Percentiles rank a stretch among this genome's conserved stretches.
These are phyloP conservation scores for Ceriops decandra DNA, from an alignment of 345 rosid species.

Conservation along the genomic window DNA sequence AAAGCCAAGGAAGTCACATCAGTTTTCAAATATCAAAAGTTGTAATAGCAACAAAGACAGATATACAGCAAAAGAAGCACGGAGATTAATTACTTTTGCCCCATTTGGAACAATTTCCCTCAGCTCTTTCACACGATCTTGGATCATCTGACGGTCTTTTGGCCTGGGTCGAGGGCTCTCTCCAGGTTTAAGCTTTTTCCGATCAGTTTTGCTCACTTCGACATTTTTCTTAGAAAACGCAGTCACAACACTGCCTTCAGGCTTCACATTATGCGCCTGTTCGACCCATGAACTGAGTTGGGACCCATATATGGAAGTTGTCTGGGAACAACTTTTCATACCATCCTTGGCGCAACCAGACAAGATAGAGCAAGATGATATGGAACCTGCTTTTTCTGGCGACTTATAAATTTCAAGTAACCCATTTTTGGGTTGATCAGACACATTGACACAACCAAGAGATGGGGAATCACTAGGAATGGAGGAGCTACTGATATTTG, in stretches of 20 bases:
- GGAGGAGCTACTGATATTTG: conserved; percentile 61
- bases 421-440: conserved; percentile 39
- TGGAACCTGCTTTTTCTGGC: conserved; percentile 33
- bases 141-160: conserved; percentile 98
- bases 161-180: conserved; percentile 97
- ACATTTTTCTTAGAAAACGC: conserved; percentile 65
- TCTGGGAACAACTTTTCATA: conserved; percentile 42
- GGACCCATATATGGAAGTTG: conserved; percentile 57
- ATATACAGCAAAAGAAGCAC: conserved; percentile 2
- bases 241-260: conserved; percentile 51
- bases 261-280: conserved; percentile 53
- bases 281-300: conserved; percentile 89
- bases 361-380: conserved; percentile 36
- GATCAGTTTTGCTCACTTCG: conserved; percentile 58
- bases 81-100: conserved; percentile 60
- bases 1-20: conserved; percentile 13
- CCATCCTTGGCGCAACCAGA: conserved; percentile 49
- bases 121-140: conserved; percentile 96
- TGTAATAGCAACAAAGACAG: background rate
- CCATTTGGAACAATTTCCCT: conserved; percentile 96
- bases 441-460: conserved; percentile 26
- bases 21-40: background rate
- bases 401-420: conserved; percentile 35
- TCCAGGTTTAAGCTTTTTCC: conserved; percentile 87
- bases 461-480: conserved; percentile 42